Base-by-base conservation (phyloP, 2,329 filamentous ascomycete species). In the Coniella vitis region DNA sequence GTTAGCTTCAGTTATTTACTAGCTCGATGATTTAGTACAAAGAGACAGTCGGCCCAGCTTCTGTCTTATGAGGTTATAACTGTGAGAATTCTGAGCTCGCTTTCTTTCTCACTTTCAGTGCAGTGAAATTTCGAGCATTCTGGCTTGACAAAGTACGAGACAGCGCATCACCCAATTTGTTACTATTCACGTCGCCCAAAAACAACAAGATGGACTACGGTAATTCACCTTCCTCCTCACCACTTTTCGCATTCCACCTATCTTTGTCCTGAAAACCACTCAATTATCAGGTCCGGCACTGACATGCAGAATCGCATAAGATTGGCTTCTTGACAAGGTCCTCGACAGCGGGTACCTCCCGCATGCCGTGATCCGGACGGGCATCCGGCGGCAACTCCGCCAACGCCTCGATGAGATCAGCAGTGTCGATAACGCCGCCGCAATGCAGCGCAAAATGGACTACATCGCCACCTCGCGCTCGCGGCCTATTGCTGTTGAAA, bases 401-500 rank as follows among this genome's bases (percentile, higher is more conserved):
- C 70, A 81, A 52, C 79, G 84, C 13, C 67, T 84, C 32, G 61
- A 66, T 34, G 69, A 70, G 35, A 83, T 86, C 55, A 64, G 70
- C 21, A 69, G 69, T 9, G 73, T 73, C 2, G 76, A 76, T 14
- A 69, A 82, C 3, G 66, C 69, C 47, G 69, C 72, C 21, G 72
- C 71, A 14, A 77, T 77, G 52, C 70, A 73, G 49, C 72, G 71
- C 50, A 87, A 86, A 62, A 82, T 84, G 75, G 66, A 67, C 20
- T 86, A 83, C 60, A 72, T 87, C 10, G 69, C 77, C 45, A 64
- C 72, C 3, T 69, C 86, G n/a, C 73, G 79, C 17, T 69, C 66
- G 14, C 70, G 75, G 32, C 81, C 82, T 10, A 86, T 87, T 54
- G 84, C 83, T n/a, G 75, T 86, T 56, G 79, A 84, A 62, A 85